Base-by-base conservation (phyloP, 176 grass and related monocot species). In the Secale cereale region DNA sequence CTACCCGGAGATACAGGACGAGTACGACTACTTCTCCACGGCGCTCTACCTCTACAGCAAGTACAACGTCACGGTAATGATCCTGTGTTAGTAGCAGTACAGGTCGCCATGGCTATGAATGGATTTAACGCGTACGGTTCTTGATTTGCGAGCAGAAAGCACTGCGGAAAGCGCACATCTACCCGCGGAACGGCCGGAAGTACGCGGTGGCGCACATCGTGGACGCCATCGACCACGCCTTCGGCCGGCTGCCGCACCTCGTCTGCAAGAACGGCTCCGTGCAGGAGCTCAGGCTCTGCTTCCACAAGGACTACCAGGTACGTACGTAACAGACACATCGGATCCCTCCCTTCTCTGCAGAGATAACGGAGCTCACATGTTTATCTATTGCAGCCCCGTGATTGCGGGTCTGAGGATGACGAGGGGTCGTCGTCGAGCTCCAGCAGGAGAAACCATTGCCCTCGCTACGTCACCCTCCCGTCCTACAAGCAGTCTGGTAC, bases 11-110 rank as follows among this genome's bases (percentile, higher is more conserved):
- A 94, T 98, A 83, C 86, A 92, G 78, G 93, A 98, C 81, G 93
- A 95, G 89, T 98, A 94, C 40, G 83, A 89, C 71, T 98, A 98
- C 85, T 98, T 95, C 84, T 91, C 91, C 16, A 98, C 83, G 11
- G 87, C 88, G 15, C 86, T 98, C 32, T 83, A 89, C 63, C 93
- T 98, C 22, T 95, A 95, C 90, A 91, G 85, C 83, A 95, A 92
- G 85, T 92, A 95, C 43, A 95, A 98, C 43, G 89, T 98, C 76
- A 98, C 90, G 57, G 97, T 98, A 76, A 52, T 17, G 2, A 19
- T 17, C 45, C 8, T 9, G 6, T 0, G 16, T 19, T 52, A 6
- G 1, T 6, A 52, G 14, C 1, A 86, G 95, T 81, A 17, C 20
- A 36, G 66, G 14, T 19, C 1, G 46, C 1, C 45, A 4, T 48